Evolutionary conservation across 2,329 filamentous ascomycete species (phyloP).

Genomic region (Phaeosphaeria sp.): DNA sequence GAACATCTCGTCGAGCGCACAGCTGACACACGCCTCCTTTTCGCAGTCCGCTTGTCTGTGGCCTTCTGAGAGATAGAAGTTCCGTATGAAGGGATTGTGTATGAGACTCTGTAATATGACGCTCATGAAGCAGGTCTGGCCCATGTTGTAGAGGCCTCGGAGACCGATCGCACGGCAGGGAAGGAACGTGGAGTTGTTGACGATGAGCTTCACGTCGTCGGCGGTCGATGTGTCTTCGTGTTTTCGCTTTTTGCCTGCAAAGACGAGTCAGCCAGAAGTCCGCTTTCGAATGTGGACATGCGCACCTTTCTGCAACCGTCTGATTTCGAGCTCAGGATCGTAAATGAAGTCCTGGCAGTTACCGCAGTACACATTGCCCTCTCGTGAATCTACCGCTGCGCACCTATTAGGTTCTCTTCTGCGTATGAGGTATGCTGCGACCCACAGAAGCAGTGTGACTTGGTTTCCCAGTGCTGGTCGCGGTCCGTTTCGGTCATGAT

Average conservation of each 20-base stretch:
- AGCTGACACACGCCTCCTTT: conserved; percentile 63
- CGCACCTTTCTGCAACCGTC: conserved; percentile 73
- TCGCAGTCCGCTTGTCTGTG: conserved; percentile 80
- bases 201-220: conserved; percentile 79
- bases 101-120: conserved; percentile 93
- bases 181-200: conserved; percentile 77
- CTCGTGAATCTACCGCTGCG: conserved; percentile 77
- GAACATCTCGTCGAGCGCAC: conserved; percentile 68
- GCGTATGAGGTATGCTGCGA: conserved; percentile 12
- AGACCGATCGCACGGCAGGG: conserved; percentile 88
- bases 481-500: conserved; percentile 72
- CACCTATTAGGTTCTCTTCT: conserved; percentile 22
- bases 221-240: conserved; percentile 68
- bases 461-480: conserved; percentile 71
- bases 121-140: conserved; percentile 98
- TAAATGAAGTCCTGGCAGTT: conserved; percentile 84
- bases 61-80: conserved; percentile 90
- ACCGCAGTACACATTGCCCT: conserved; percentile 78
- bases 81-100: conserved; percentile 89
- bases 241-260: conserved; percentile 71
- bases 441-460: conserved; percentile 76
- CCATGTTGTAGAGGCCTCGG: conserved; percentile 94
- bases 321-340: conserved; percentile 79
- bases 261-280: conserved; percentile 29
- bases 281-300: conserved; percentile 1